Base-by-base conservation (phyloP, 345 rosid genomes). In the Psidium guajava region DNA sequence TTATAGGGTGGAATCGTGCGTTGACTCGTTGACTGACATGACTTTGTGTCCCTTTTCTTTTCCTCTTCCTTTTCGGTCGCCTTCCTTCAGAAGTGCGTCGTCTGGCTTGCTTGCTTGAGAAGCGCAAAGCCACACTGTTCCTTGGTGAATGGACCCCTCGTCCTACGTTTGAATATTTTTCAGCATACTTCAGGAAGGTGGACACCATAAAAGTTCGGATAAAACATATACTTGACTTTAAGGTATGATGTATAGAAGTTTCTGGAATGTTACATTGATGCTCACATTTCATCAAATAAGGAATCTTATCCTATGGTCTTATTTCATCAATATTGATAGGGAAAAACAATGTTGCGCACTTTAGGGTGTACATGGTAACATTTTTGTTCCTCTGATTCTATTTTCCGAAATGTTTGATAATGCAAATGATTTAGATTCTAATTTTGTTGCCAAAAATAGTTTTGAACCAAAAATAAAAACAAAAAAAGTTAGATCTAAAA, bases 141-240 rank as follows among this genome's bases (percentile, higher is more conserved):
- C 9, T 36, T 5, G 54, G 15, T 18, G 47, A 47, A 69, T 44
- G 47, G 47, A 69, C 25, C 13, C 24, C 42, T 32, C 25, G 47
- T 69, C 80, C 25, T 69, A 9, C 20, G 80, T 69, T 18, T 11
- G 47, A 69, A 69, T 69, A 69, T 69, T 16, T 69, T 69, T 32
- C 8, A 18, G 77, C 36, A 4, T 69, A 6, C 77, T 36, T 36
- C 36, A 36, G 9, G 6, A 69, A 69, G 8, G 1, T 11, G 77
- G 40, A 36, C 13, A 8, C 2, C 2, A 36, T 18, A 1, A 6
- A 36, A 69, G 47, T 69, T 69, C 0, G 0, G 47, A 4, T 13
- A 69, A 24, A 32, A 69, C 25, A 69, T 36, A 69, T 69, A 4
- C 1, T 69, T 36, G 47, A 69, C 40, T 64, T 69, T 36, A 69